Percentiles rank a stretch among this genome's conserved stretches.
Conservation (phyloP, 257 asterid genomes). For the Ehretia macrophylla region DNA sequence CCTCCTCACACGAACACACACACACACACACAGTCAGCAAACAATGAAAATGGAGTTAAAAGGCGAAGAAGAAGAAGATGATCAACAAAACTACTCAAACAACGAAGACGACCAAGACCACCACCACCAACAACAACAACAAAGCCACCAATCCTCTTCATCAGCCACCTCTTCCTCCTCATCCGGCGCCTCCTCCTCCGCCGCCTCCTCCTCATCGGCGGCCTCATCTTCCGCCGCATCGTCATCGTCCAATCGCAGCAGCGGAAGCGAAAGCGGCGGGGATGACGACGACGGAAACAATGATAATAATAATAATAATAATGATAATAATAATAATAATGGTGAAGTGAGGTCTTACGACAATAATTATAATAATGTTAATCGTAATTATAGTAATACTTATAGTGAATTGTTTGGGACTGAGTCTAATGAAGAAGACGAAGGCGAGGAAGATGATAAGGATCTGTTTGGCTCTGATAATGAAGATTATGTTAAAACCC, state of each 20-base stretch:
- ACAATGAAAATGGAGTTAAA: slow-evolving; percentile 52
- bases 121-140: slow-evolving; percentile 22
- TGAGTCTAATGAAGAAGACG: slow-evolving; percentile 20
- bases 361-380: slow-evolving; percentile 12
- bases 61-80: slow-evolving; percentile 57
- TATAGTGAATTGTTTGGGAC: slow-evolving; percentile 26
- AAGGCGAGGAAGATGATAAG: slow-evolving; percentile 44
- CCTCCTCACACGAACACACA: too few species aligned
- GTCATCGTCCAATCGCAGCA: slow-evolving; percentile 51
- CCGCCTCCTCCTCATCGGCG: slow-evolving; percentile 46
- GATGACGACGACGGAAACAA: slow-evolving; percentile 34
- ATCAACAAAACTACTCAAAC: slow-evolving; percentile 23
- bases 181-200: slow-evolving; percentile 40
- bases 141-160: slow-evolving; percentile 29
- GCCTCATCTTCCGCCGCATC: slow-evolving; percentile 28
- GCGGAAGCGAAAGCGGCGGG: slow-evolving; percentile 16
- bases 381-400: slow-evolving; percentile 14
- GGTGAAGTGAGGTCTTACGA: slow-evolving; percentile 52
- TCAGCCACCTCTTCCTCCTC: slow-evolving; percentile 28
- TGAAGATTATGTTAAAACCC: slow-evolving; percentile 71
- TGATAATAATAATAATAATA: too few species aligned
- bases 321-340: slow-evolving; percentile 26
- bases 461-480: slow-evolving; percentile 96
- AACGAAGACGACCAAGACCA: slow-evolving; percentile 24
- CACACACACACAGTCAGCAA: not conserved